These are phyloP conservation scores for Hymenoscyphus fraxineus DNA, from an alignment of 2,329 filamentous ascomycete genomes.

Conservation along the genomic window DNA sequence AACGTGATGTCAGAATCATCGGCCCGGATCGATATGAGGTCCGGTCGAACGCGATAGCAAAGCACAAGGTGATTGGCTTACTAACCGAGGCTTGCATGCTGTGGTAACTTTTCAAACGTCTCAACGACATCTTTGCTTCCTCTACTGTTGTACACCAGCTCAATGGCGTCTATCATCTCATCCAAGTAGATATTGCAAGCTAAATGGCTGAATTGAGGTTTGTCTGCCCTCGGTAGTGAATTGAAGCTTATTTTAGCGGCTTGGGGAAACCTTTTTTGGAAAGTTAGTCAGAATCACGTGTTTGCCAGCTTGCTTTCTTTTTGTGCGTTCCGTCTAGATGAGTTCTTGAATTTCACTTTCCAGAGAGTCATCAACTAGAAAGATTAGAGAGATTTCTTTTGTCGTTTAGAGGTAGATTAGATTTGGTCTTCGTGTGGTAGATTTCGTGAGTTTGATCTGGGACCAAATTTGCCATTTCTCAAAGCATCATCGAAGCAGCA, in stretches of 20 bases:
- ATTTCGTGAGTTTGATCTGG: not conserved
- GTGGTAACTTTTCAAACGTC: not conserved
- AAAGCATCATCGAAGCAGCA: no score
- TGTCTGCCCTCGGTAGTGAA: not conserved
- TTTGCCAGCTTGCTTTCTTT: not conserved
- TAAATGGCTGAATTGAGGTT: not conserved
- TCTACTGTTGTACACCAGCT: not conserved
- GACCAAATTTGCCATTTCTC: not conserved
- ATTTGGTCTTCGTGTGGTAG: not conserved
- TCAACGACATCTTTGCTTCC: not conserved
- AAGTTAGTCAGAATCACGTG: not conserved
- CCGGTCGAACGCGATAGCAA: not conserved
- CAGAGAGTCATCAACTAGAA: not conserved
- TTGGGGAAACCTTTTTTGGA: not conserved
- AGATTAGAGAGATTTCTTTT: conserved; percentile 3
- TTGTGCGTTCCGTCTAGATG: not conserved
- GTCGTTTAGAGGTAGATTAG: not conserved
- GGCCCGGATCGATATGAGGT: not conserved
- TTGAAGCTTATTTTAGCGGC: not conserved
- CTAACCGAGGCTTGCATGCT: conserved; percentile 1
- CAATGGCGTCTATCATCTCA: not conserved
- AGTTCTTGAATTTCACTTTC: not conserved
- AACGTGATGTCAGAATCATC: not conserved
- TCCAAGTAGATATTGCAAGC: not conserved
- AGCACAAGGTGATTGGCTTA: not conserved